Evolutionary conservation across 1,284 basidiomycete genomes (phyloP).

Genomic region (Apiotrichum akiyoshidainum): DNA sequence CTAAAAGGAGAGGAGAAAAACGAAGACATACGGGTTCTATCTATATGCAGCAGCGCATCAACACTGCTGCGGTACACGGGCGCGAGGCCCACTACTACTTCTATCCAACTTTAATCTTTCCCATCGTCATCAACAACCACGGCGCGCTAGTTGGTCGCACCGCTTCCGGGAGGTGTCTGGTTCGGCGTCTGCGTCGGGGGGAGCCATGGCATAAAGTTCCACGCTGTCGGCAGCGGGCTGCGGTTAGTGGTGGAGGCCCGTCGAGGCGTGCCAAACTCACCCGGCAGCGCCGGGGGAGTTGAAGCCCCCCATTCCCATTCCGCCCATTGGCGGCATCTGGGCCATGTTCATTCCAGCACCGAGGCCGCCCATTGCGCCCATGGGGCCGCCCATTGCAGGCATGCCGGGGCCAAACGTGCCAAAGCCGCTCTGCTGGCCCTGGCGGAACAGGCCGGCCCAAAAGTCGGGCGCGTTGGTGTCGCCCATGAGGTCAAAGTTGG

Average conservation of each 20-base stretch:
- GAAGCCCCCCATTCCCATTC: no score
- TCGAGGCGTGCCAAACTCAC: background rate
- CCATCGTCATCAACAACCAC: no score
- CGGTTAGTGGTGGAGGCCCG: background rate
- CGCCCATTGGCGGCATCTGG: no score
- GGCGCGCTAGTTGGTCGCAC: no score
- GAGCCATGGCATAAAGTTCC: conserved; percentile 16
- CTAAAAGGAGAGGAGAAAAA: no score
- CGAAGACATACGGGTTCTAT: no score
- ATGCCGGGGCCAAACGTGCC: conserved; percentile 9
- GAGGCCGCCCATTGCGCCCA: background rate
- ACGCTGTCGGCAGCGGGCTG: conserved; percentile 5
- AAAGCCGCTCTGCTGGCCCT: conserved; percentile 3
- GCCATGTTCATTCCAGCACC: no score
- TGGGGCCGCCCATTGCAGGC: background rate
- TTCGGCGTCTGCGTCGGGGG: conserved; percentile 2
- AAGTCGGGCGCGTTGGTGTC: conserved; percentile 13
- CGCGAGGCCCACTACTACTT: no score
- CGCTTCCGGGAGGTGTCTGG: no score
- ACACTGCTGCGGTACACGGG: no score
- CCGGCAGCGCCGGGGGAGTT: no score
- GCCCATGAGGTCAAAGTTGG: conserved; percentile 24
- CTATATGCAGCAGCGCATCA: background rate
- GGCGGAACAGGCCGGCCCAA: conserved; percentile 18
- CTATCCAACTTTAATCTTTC: no score